phyloP scores from a whole-genome alignment of 2,329 filamentous ascomycete genomes.

The Aspergillus puulaauensis region DNA sequence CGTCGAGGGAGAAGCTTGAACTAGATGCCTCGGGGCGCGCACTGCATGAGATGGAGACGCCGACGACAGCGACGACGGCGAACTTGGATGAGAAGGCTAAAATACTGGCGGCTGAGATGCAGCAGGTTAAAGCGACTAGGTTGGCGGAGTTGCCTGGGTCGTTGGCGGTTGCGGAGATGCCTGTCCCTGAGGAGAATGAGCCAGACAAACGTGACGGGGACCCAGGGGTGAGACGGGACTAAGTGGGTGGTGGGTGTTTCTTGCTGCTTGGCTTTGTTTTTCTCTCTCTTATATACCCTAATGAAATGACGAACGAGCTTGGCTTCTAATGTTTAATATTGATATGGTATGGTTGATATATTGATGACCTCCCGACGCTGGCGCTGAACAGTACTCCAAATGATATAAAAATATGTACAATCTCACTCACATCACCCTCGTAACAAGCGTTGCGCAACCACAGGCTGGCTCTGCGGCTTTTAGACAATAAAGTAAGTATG shows the following conservation, averaged over 20 bases:
- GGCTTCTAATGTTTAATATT: background rate
- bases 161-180: conserved; percentile 2
- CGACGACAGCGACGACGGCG: background rate
- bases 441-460: conserved; percentile 9
- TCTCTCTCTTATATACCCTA: background rate
- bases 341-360: conserved; percentile 6
- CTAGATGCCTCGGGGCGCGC: conserved; percentile 11
- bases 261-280: background rate
- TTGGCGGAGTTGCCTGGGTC: conserved; percentile 6
- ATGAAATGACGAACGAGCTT: background rate
- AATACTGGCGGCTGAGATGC: background rate
- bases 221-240: background rate
- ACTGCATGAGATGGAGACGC: conserved; percentile 13
- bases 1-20: conserved; percentile 10
- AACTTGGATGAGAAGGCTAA: background rate
- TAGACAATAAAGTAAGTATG: conserved; percentile 5
- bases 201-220: background rate
- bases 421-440: conserved; percentile 9
- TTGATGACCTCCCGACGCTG: conserved; percentile 18
- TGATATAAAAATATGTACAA: conserved; percentile 12
- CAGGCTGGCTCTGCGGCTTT: conserved; percentile 10
- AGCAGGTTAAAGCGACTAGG: background rate
- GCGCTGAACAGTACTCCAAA: conserved; percentile 20
- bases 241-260: background rate
- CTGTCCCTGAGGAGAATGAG: background rate